phyloP scores from a whole-genome alignment of 2,329 filamentous ascomycete species.

The Aspergillus eucalypticola region DNA sequence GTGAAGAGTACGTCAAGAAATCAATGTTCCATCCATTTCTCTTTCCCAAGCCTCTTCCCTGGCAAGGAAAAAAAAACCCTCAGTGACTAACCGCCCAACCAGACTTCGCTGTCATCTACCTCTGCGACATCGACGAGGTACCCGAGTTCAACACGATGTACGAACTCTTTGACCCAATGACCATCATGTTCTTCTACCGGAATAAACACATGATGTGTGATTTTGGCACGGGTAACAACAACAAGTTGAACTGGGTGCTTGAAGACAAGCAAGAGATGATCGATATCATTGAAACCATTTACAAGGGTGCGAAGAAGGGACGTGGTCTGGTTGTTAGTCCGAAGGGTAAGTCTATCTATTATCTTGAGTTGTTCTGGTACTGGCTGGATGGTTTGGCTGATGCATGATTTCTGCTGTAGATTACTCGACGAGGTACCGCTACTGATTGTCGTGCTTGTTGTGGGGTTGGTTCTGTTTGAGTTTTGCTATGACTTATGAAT shows the following conservation, averaged over 20 bases:
- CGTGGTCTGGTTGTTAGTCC: conserved; percentile 94
- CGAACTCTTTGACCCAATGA: conserved; percentile 82
- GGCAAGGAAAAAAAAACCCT: too few species aligned
- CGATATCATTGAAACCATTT: conserved; percentile 97
- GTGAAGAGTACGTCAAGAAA: conserved; percentile 67
- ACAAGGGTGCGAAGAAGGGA: conserved; percentile 97
- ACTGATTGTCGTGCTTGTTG: conserved; percentile 44
- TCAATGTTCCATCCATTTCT: not conserved
- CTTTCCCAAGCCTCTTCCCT: not conserved
- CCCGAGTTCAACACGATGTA: conserved; percentile 98
- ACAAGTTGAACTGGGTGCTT: conserved; percentile 94
- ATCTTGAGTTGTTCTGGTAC: not conserved
- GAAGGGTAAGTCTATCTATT: conserved; percentile 61
- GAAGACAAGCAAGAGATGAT: conserved; percentile 99
- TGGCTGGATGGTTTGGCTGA: conserved; percentile 6
- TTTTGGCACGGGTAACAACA: conserved; percentile 97
- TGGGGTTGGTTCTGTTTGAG: not conserved
- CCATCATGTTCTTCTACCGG: conserved; percentile 67
- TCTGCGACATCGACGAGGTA: conserved; percentile 88
- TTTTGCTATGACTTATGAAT: conserved; percentile 8
- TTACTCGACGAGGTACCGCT: conserved; percentile 70
- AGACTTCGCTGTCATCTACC: conserved; percentile 67
- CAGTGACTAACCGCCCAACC: not conserved
- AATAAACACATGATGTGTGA: conserved; percentile 96
- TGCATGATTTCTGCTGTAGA: conserved; percentile 31